Percentiles rank a stretch among this genome's conserved stretches.
Conservation (phyloP, 345 rosid species). For the Syzygium grande region DNA sequence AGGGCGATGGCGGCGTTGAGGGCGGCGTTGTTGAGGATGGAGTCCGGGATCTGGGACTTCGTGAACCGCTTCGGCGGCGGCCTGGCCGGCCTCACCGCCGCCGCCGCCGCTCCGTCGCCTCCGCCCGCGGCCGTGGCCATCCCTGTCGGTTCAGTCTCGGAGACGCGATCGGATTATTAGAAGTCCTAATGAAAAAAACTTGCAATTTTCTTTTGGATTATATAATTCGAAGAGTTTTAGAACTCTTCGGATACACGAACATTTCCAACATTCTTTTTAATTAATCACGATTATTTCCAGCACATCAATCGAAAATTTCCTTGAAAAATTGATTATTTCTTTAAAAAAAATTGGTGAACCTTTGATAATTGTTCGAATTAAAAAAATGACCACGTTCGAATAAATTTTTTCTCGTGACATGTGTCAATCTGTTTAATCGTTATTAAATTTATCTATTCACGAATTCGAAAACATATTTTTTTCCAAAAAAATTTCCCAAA, state of each 20-base stretch:
- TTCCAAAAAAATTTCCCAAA: neutral
- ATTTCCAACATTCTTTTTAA: too few relatives aligned
- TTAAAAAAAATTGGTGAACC: too few relatives aligned
- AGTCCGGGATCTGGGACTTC: constrained; percentile 79
- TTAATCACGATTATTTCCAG: neutral
- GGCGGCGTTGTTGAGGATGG: constrained; percentile 59
- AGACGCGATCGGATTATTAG: neutral
- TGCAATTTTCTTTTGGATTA: neutral
- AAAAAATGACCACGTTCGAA: neutral
- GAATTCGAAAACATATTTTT: neutral
- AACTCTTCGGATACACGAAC: too few relatives aligned
- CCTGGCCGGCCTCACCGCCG: constrained; percentile 13
- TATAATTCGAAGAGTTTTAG: too few relatives aligned
- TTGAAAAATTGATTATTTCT: neutral
- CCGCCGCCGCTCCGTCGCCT: neutral
- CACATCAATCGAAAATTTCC: neutral
- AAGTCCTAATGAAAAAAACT: neutral
- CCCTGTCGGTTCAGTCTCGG: neutral
- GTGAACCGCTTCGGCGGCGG: constrained; percentile 74
- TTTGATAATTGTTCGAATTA: neutral
- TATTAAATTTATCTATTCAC: neutral
- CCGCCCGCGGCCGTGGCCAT: neutral
- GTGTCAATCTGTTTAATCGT: neutral
- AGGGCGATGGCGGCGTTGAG: constrained; percentile 78
- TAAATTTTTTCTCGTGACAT: neutral